Base-by-base conservation (phyloP, 1,139 yeast genomes). In the Yamadazyma oceani region DNA sequence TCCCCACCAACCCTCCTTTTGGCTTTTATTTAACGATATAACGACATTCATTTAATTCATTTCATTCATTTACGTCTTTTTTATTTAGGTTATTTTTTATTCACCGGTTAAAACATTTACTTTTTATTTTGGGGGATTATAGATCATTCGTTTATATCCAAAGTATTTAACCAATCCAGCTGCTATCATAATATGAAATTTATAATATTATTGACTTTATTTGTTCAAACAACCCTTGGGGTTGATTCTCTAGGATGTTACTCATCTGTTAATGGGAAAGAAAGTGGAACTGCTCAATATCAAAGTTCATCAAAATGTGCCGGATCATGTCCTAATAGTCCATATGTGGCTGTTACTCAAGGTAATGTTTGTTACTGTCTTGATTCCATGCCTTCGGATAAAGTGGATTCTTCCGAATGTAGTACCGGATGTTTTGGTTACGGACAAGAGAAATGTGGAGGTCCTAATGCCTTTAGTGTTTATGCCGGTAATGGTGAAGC, bases 291-390 rank as follows among this genome's bases (percentile, higher is more conserved):
- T 3, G 65, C 68, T 39, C 52, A 42, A 21, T 82, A 55, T 45
- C 87, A 82, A 50, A 60, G 80, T 1, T 66, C 80, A 1, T 60
- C 67, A 5, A 57, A 65, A 40, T 83, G 90, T 57, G 49, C 70
- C 3, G 34, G 38, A 0, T 49, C 53, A 32, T 83, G 90, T 57
- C 58, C 73, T 4, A 58, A 62, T 17, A 69, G 63, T 40, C 62
- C 78, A 3, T 83, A 78, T 50, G 73, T 80, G 50, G 95, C 92
- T 6, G 50, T 83, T 32, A 60, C 64, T 13, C 54, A 71, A 29
- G 90, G 88, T 28, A 55, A 64, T 37, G 59, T 64, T 15, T 87
- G 96, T 61, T 78, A 68, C 53, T 87, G 96, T 60, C 85, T 90
- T 43, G 54, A 63, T 43, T 46, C 63, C 0, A 53, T 69, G 14